Conservation (phyloP, 306 rosid genomes). For the Pachyrhizus erosus region DNA sequence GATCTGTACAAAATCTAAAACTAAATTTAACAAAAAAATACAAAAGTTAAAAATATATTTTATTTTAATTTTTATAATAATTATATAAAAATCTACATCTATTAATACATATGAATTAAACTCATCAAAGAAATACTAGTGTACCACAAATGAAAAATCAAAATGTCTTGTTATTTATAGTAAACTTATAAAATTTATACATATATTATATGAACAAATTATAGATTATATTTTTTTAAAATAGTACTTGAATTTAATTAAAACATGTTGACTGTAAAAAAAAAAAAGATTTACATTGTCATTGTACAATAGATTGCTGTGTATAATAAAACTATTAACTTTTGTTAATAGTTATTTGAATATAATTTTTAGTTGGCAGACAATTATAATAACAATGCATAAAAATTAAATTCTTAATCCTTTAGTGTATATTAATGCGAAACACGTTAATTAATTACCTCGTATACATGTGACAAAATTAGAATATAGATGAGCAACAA, state of each 20-base stretch:
- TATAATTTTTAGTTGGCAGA: too few species aligned
- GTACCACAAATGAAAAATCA: background rate
- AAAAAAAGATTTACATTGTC: too few species aligned
- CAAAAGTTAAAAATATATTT: too few species aligned
- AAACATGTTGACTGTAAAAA: too few species aligned
- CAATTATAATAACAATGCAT: too few species aligned
- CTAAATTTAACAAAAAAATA: too few species aligned
- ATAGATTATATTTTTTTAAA: background rate
- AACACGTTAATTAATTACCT: background rate
- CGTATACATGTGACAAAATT: background rate
- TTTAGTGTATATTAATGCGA: background rate
- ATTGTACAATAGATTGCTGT: too few species aligned
- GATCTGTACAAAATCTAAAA: too few species aligned
- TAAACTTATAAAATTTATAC: background rate
- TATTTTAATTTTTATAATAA: too few species aligned
- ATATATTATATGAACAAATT: background rate
- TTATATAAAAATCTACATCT: too few species aligned
- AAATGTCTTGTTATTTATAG: background rate
- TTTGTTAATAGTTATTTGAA: background rate
- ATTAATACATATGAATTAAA: too few species aligned
- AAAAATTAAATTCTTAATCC: background rate
- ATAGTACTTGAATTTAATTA: background rate
- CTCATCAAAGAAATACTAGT: background rate
- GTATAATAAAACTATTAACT: too few species aligned
- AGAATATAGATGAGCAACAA: background rate